phyloP scores from a whole-genome alignment of 495 filamentous ascomycete genomes.

The Trichoderma orchidacearum region DNA sequence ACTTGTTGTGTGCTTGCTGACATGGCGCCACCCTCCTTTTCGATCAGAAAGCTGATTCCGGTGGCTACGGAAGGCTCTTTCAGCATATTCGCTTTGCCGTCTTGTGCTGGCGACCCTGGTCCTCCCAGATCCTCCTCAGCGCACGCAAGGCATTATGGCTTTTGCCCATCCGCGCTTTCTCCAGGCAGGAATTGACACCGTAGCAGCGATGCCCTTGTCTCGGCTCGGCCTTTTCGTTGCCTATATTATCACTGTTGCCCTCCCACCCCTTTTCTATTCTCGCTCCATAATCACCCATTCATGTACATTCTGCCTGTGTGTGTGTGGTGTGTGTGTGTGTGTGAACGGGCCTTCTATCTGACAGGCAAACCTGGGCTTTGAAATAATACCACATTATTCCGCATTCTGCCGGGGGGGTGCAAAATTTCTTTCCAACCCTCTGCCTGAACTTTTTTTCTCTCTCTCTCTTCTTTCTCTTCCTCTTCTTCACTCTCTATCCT shows the following conservation, averaged over 20 bases:
- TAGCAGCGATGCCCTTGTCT: not conserved
- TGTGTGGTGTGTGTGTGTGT: not conserved
- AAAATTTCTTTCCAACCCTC: not conserved
- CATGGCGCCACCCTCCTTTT: not conserved
- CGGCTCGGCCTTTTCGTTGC: not conserved
- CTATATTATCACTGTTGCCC: not conserved
- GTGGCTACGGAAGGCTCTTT: no score
- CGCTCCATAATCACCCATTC: not conserved
- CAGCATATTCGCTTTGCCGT: no score
- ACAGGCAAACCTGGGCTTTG: not conserved
- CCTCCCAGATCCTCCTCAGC: not conserved
- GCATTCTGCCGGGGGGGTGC: not conserved
- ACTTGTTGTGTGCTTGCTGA: not conserved
- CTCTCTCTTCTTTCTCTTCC: not conserved
- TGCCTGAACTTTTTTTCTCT: not conserved
- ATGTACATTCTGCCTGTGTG: not conserved
- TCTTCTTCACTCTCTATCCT: not conserved
- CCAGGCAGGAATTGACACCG: not conserved
- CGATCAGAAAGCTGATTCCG: no score
- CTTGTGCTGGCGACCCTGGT: not conserved
- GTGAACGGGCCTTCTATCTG: conserved; percentile 1
- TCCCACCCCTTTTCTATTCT: not conserved
- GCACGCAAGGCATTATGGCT: not conserved
- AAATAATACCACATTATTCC: not conserved
- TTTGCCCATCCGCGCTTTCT: not conserved